These are phyloP conservation scores for Alliaria petiolata DNA, from an alignment of 345 rosid species.

Conservation along the genomic window DNA sequence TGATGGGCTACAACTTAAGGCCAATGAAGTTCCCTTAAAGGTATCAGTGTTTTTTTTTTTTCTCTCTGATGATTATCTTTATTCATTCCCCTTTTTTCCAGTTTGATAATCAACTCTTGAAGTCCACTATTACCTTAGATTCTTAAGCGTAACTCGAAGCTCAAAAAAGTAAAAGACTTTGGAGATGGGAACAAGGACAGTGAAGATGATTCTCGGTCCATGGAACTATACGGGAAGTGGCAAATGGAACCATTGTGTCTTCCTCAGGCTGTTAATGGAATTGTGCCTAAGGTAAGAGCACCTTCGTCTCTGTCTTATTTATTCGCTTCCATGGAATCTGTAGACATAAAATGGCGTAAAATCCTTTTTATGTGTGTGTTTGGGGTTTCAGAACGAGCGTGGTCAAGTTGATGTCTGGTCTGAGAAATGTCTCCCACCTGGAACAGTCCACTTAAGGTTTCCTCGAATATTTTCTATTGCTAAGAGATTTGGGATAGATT, in stretches of 20 bases:
- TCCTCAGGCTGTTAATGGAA: constrained; percentile 84
- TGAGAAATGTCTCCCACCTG: constrained; percentile 92
- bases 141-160: constrained; percentile 49
- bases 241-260: constrained; percentile 79
- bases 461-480: constrained; percentile 75
- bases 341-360: neutral
- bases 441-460: constrained; percentile 81
- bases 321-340: too few relatives aligned
- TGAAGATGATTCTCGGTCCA: constrained; percentile 48
- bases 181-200: constrained; percentile 51
- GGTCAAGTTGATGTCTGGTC: constrained; percentile 99
- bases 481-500: constrained; percentile 88
- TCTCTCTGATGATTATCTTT: neutral
- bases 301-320: neutral
- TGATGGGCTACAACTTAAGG: constrained; percentile 86
- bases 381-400: constrained; percentile 67
- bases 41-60: constrained; percentile 28
- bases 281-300: constrained; percentile 77
- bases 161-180: constrained; percentile 38
- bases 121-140: constrained; percentile 37
- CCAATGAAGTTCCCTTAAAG: constrained; percentile 70
- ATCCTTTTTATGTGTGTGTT: neutral
- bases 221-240: constrained; percentile 88
- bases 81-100: neutral
- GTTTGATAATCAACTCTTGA: constrained; percentile 13